Evolutionary conservation across 306 rosid species (phyloP).

Genomic region (Cyclanthera cordifolia): DNA sequence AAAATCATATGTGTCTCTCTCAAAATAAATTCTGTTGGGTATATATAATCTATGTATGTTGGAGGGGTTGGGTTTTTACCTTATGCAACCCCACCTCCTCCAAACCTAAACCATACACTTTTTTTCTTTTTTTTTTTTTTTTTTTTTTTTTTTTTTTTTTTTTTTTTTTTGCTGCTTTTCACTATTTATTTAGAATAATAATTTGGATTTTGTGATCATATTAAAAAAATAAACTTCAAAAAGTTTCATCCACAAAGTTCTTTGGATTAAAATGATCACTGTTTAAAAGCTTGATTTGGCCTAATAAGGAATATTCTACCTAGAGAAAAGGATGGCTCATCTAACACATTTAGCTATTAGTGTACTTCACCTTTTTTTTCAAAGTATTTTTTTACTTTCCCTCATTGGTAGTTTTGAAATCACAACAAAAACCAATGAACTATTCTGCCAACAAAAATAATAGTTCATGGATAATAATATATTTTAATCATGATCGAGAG

Average conservation of each 20-base stretch:
- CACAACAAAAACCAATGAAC: no score
- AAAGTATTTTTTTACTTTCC: not conserved
- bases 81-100: conserved; percentile 11
- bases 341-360: not conserved
- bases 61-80: not conserved
- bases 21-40: conserved; percentile 1
- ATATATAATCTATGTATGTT: not conserved
- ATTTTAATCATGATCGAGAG: no score
- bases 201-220: not conserved
- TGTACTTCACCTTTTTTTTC: not conserved
- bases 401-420: no score
- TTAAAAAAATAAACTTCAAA: not conserved
- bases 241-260: not conserved
- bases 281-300: not conserved
- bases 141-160: no score
- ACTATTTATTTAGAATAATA: not conserved
- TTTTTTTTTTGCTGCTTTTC: not conserved
- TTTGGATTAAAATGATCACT: not conserved
- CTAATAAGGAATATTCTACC: not conserved
- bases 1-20: not conserved
- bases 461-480: no score
- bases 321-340: not conserved
- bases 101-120: conserved; percentile 9
- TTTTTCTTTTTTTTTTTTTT: no score
- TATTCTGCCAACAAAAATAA: no score